phyloP scores from a whole-genome alignment of 345 rosid species.

The Cochlearia excelsa region DNA sequence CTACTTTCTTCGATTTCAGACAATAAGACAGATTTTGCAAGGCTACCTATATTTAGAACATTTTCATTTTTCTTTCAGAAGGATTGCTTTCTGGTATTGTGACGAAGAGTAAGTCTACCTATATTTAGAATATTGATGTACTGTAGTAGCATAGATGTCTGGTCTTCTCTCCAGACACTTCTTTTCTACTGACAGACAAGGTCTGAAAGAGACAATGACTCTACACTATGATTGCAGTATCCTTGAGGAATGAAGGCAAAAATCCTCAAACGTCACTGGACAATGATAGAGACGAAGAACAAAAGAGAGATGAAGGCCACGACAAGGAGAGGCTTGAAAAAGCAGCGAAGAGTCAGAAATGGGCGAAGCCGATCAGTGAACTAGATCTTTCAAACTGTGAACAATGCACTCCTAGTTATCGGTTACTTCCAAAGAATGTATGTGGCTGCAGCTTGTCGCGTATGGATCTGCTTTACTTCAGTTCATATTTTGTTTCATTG shows the following conservation, averaged over 20 bases:
- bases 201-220: background rate
- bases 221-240: slow-evolving; percentile 44
- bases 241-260: slow-evolving; percentile 66
- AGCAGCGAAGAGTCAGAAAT: slow-evolving; percentile 70
- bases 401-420: slow-evolving; percentile 95
- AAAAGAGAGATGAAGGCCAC: slow-evolving; percentile 64
- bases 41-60: slow-evolving; percentile 9
- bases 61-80: slow-evolving; percentile 47
- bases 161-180: slow-evolving; percentile 2
- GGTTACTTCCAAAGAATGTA: slow-evolving; percentile 90
- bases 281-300: slow-evolving; percentile 64
- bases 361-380: slow-evolving; percentile 85
- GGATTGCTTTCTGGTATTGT: slow-evolving; percentile 80
- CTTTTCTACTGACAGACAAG: background rate
- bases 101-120: slow-evolving; percentile 70
- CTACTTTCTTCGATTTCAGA: background rate
- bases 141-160: background rate
- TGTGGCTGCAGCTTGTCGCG: slow-evolving; percentile 24
- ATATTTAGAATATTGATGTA: background rate
- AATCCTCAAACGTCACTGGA: slow-evolving; percentile 63
- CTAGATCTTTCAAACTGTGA: slow-evolving; percentile 95
- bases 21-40: too few relatives aligned
- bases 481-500: slow-evolving; percentile 20
- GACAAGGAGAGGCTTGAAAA: slow-evolving; percentile 84
- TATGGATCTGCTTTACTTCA: background rate